These are phyloP conservation scores for Fennellomyces sp. DNA, from an alignment of 371 early-diverging fungal species.

Conservation along the genomic window DNA sequence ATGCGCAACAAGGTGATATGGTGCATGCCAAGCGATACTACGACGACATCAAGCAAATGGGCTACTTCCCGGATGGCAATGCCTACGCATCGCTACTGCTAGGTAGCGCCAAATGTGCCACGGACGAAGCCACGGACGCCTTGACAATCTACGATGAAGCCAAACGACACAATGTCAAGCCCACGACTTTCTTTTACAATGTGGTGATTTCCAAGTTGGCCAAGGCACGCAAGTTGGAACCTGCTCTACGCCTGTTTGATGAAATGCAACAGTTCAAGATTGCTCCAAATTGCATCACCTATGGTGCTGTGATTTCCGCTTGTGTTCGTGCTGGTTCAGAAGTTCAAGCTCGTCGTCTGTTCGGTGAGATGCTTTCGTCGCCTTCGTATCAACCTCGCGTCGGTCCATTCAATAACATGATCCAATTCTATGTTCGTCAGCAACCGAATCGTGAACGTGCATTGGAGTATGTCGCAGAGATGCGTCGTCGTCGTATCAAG, in stretches of 20 bases:
- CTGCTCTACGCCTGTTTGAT: constrained; percentile 58
- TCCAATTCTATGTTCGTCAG: constrained; percentile 66
- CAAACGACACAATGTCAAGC: constrained; percentile 60
- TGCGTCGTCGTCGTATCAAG: constrained; percentile 50
- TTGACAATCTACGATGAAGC: constrained; percentile 64
- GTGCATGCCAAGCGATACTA: constrained; percentile 57
- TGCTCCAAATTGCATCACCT: constrained; percentile 60
- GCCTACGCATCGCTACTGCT: constrained; percentile 47
- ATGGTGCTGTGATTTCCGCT: constrained; percentile 67
- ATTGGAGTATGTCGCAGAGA: constrained; percentile 54
- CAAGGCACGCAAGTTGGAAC: constrained; percentile 65
- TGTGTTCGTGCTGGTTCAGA: constrained; percentile 66
- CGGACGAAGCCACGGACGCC: constrained; percentile 57
- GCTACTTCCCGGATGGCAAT: constrained; percentile 48
- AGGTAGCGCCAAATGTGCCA: constrained; percentile 52
- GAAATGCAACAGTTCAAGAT: constrained; percentile 61
- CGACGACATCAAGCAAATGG: constrained; percentile 51
- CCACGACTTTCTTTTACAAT: constrained; percentile 67
- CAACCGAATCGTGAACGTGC: constrained; percentile 57
- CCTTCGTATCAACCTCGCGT: constrained; percentile 60
- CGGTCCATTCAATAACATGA: constrained; percentile 69
- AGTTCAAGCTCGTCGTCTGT: constrained; percentile 47
- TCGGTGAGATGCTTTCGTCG: constrained; percentile 56
- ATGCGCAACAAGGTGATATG: constrained; percentile 61
- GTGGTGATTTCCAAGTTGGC: constrained; percentile 68